These are phyloP conservation scores for Chrysosphaeria jannelii DNA, from an alignment of 2,329 filamentous ascomycete genomes.

Conservation along the genomic window DNA sequence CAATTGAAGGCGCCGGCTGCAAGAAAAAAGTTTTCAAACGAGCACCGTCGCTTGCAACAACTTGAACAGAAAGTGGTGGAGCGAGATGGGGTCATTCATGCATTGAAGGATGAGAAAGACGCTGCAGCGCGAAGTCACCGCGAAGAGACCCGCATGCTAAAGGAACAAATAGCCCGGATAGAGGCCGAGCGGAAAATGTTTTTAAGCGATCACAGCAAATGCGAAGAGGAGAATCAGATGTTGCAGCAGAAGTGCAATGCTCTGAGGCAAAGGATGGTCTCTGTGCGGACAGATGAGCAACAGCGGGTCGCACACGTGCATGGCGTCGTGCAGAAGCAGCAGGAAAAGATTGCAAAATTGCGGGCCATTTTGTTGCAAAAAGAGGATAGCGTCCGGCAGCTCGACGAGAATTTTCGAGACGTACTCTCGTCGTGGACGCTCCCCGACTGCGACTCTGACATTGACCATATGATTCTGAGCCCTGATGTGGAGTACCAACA, in stretches of 20 bases:
- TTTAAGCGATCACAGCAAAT: constrained; percentile 5
- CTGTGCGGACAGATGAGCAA: constrained; percentile 2
- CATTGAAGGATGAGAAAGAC: constrained; percentile 4
- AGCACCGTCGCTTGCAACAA: constrained; percentile 5
- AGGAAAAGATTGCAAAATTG: constrained; percentile 3
- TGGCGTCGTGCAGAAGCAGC: constrained; percentile 4
- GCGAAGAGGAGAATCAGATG: constrained; percentile 3
- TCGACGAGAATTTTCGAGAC: constrained; percentile 5
- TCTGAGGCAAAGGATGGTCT: constrained; percentile 2
- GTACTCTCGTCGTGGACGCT: constrained; percentile 5
- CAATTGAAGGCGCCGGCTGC: no score
- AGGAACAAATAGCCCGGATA: constrained; percentile 4
- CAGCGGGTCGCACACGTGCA: constrained; percentile 3
- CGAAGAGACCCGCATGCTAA: constrained; percentile 4
- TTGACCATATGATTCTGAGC: constrained; percentile 6
- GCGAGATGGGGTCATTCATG: constrained; percentile 5
- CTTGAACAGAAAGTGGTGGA: constrained; percentile 5
- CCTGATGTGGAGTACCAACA: constrained; percentile 3
- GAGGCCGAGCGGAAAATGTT: constrained; percentile 5
- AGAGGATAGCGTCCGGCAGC: constrained; percentile 5
- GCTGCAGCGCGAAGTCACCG: constrained; percentile 5
- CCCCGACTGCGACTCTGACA: constrained; percentile 6
- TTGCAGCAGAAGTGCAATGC: constrained; percentile 2
- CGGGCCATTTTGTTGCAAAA: constrained; percentile 3
- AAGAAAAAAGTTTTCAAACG: no score